These are phyloP conservation scores for Lolium multiflorum DNA, from an alignment of 176 grass and related monocot species.

Conservation along the genomic window DNA sequence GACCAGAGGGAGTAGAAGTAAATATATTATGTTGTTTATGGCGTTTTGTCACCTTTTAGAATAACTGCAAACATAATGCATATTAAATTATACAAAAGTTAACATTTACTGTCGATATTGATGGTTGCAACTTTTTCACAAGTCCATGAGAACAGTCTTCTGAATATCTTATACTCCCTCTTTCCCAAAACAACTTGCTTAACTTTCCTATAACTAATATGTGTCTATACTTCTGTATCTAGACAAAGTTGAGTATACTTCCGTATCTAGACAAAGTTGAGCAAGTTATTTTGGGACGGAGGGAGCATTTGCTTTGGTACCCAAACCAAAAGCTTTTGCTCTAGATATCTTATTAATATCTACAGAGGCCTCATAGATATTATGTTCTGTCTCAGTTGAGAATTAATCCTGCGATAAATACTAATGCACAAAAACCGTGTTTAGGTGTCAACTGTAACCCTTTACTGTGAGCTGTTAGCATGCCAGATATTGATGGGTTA, in stretches of 20 bases:
- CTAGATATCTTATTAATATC: neutral
- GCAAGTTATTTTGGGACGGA: no score
- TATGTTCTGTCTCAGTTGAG: neutral
- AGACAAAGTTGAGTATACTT: no score
- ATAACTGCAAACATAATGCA: conserved; percentile 8
- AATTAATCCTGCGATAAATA: neutral
- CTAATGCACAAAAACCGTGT: conserved; percentile 10
- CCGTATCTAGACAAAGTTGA: no score
- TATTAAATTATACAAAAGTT: neutral
- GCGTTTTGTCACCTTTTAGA: neutral
- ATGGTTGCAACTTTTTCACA: neutral
- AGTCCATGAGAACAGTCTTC: neutral
- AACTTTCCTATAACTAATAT: no score
- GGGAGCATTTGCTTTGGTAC: neutral
- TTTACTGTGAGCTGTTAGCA: conserved; percentile 8
- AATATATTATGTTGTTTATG: neutral
- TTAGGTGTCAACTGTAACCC: conserved; percentile 10
- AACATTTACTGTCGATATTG: neutral
- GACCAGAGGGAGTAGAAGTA: no score
- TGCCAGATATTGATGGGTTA: neutral
- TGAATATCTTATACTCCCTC: neutral
- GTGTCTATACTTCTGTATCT: no score
- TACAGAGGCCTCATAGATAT: neutral
- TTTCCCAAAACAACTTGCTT: no score
- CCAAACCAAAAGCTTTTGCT: neutral